Base-by-base conservation (phyloP, 2,329 filamentous ascomycete genomes). In the Eurotiales sp. region DNA sequence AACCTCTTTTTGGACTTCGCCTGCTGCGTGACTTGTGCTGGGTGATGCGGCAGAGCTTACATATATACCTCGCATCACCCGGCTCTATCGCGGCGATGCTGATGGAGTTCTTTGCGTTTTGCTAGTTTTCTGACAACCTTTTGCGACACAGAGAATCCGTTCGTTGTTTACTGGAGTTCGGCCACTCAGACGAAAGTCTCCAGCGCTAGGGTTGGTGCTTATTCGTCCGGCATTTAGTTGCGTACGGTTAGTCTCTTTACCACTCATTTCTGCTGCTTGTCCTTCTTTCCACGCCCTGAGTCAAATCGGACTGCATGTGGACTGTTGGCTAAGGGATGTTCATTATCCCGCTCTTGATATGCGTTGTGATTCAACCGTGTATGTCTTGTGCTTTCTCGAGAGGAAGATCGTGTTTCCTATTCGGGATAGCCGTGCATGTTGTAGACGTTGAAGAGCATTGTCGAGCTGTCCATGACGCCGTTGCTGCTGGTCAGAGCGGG, bases 371-470 rank as follows among this genome's bases (percentile, higher is more conserved):
- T n/a, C n/a, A n/a, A n/a, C n/a, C n/a, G n/a, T n/a, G n/a, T n/a
- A n/a, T n/a, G n/a, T n/a, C 36, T 27, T 27, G 25, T 10, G 25
- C 25, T n/a, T n/a, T n/a, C n/a, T n/a, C n/a, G n/a, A n/a, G n/a
- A n/a, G n/a, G 25, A 27, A 27, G 10, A 27, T 6, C 25, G 40
- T 15, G 19, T 43, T 42, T 49, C 29, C 39, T 43, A 8, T 36
- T 43, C n/a, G 19, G 47, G 47, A 50, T 27, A 50, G 11, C 19
- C 47, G 39, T 49, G 37, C 47, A 36, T 43, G 39, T 50, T 22
- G 11, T 37, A 12, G 44, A 46, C 44, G 29, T 29, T 29, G 6
- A 29, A 36, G 3, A n/a, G 15, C 32, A 15, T 8, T n/a, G n/a
- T n/a, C n/a, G n/a, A n/a, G n/a, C n/a, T n/a, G n/a, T n/a, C n/a